Base-by-base conservation (phyloP, 495 filamentous ascomycete genomes). In the Hamigera avellanea region DNA sequence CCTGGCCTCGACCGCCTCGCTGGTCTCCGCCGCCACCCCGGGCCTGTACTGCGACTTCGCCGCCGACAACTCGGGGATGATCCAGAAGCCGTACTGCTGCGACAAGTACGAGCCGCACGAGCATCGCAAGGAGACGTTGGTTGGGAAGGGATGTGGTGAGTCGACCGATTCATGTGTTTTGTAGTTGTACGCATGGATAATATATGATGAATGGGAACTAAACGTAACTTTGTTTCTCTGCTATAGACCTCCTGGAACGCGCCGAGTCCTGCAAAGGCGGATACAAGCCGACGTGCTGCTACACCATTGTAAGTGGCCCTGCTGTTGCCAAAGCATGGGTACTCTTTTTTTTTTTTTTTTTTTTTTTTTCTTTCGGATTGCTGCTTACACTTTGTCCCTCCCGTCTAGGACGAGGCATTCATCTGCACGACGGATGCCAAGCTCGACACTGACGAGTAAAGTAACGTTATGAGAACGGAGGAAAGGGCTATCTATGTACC, bases 81-180 rank as follows among this genome's bases (percentile, higher is more conserved):
- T 61, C 19, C 60, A 64, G 44, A 21, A 44, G 14, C 49, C 60
- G 10, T 66, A 49, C 46, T 66, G 62, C 46, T 66, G 62, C 36
- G 54, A 56, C 23, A 45, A 48, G 15, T 36, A 56, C 37, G 25
- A 23, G 8, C 35, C 49, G 2, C 45, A 54, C n/a, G 27, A 48
- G 12, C 41, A 53, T 33, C 44, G 44, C 8, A 56, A 54, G 28
- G 46, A 52, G 36, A 55, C 28, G 5, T 12, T 30, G 5, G 53
- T 9, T 12, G 34, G 23, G 42, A 57, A 34, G 61, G 59, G 61
- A 49, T 19, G 55, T 48, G 28, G 28, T 30, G n/a, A 30, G 28
- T 34, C 39, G 13, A 8, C 16, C n/a, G 8, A 14, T 33, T 23
- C 21, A 7, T 16, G 40, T 29, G 2, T 31, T 17, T 13, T 18